Evolutionary conservation across 371 early-diverging fungal genomes (phyloP).

Genomic region (Mortierella sp.): DNA sequence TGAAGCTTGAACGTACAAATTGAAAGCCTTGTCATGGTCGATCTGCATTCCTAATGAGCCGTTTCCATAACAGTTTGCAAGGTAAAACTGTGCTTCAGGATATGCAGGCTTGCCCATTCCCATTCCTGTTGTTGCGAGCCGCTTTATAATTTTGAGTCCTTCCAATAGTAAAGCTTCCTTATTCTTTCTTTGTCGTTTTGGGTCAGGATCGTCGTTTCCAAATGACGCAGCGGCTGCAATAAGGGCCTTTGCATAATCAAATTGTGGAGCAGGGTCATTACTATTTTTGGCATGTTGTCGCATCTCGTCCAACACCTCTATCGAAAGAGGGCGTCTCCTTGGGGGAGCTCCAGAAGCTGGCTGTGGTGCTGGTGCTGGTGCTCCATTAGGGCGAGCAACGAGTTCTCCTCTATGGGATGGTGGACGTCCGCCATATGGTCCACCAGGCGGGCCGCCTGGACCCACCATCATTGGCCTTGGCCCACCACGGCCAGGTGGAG

Average conservation of each 20-base stretch:
- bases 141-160: conserved; percentile 84
- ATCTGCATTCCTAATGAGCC: conserved; percentile 79
- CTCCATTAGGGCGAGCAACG: conserved; percentile 11
- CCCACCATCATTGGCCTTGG: conserved; percentile 50
- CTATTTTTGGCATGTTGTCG: conserved; percentile 80
- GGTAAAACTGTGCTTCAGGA: conserved; percentile 92
- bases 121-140: conserved; percentile 72
- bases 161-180: conserved; percentile 78
- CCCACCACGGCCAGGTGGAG: conserved; percentile 44
- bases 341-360: conserved; percentile 14
- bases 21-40: conserved; percentile 93
- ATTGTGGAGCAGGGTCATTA: conserved; percentile 81
- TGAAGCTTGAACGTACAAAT: conserved; percentile 91
- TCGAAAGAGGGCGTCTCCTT: conserved; percentile 58
- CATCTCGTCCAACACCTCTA: conserved; percentile 80
- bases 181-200: conserved; percentile 75
- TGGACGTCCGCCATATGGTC: conserved; percentile 42
- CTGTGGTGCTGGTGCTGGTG: conserved; percentile 20
- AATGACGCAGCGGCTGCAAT: conserved; percentile 67
- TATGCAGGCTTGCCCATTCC: conserved; percentile 77
- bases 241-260: conserved; percentile 86
- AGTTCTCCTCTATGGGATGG: conserved; percentile 25
- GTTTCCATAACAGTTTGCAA: conserved; percentile 89
- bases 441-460: conserved; percentile 41
- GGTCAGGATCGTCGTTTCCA: conserved; percentile 72